Conservation (phyloP, 192 early-diverging fungal species). For the Coemansia sp. region DNA sequence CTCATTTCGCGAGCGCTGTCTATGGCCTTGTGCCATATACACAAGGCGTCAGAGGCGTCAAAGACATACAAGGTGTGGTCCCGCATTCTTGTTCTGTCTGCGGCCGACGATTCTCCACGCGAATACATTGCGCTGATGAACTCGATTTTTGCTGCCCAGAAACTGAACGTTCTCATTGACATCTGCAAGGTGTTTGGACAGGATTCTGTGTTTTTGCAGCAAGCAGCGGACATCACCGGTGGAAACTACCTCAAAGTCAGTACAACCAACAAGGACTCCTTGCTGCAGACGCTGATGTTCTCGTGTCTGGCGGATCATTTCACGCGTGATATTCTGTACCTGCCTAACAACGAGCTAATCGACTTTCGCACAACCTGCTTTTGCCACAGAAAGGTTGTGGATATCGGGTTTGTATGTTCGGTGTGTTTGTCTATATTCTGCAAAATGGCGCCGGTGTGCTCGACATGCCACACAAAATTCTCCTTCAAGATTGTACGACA, state of each 20-base stretch:
- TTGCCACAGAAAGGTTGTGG: constrained; percentile 91
- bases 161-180: constrained; percentile 85
- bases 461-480: constrained; percentile 76
- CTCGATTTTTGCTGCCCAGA: constrained; percentile 95
- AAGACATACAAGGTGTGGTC: constrained; percentile 54
- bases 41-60: constrained; percentile 18
- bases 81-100: constrained; percentile 82
- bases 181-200: constrained; percentile 79
- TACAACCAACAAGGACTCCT: constrained; percentile 58
- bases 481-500: constrained; percentile 55
- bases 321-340: constrained; percentile 67
- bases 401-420: constrained; percentile 96
- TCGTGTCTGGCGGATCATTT: constrained; percentile 71
- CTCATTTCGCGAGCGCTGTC: constrained; percentile 51
- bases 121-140: constrained; percentile 99
- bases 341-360: constrained; percentile 76
- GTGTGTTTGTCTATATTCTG: constrained; percentile 94
- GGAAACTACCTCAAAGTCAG: constrained; percentile 81
- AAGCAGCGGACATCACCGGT: constrained; percentile 85
- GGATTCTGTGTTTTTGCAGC: constrained; percentile 87
- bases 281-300: constrained; percentile 90
- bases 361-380: constrained; percentile 97
- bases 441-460: constrained; percentile 69
- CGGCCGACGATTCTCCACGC: constrained; percentile 79
- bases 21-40: constrained; percentile 53